Percentiles rank a stretch among this genome's conserved stretches.
phyloP scores from a whole-genome alignment of 331 rosid genomes.

The Quercus lobata region DNA sequence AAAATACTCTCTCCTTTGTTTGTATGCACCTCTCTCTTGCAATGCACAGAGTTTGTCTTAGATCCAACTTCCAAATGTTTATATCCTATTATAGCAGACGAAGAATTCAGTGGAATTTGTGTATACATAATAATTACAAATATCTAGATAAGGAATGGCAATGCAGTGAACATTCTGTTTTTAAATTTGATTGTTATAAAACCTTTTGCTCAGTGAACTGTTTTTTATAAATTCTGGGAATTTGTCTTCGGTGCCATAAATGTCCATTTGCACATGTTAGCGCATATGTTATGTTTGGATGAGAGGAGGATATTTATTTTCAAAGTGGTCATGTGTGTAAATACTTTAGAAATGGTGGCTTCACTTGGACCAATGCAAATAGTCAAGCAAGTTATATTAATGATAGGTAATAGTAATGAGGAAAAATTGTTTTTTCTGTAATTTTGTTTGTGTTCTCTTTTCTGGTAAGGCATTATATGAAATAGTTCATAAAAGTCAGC shows the following conservation, averaged over 20 bases:
- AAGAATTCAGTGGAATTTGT: neutral
- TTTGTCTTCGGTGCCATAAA: neutral
- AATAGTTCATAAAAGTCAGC: neutral
- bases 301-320: neutral
- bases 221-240: neutral
- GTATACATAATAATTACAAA: neutral
- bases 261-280: neutral
- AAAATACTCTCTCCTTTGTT: neutral
- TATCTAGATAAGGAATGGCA: neutral
- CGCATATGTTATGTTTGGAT: neutral
- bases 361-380: neutral
- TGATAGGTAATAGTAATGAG: neutral
- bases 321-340: neutral
- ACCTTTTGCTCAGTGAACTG: neutral
- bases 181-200: neutral
- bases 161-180: neutral
- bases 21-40: neutral
- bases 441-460: neutral
- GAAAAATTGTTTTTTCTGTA: neutral
- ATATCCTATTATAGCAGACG: neutral
- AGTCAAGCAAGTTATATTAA: neutral
- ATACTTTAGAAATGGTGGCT: neutral
- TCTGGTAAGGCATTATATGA: neutral
- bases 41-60: neutral
- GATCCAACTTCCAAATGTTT: neutral